Conservation (phyloP, 768 basidiomycete genomes). For the Suillus subalutaceus region DNA sequence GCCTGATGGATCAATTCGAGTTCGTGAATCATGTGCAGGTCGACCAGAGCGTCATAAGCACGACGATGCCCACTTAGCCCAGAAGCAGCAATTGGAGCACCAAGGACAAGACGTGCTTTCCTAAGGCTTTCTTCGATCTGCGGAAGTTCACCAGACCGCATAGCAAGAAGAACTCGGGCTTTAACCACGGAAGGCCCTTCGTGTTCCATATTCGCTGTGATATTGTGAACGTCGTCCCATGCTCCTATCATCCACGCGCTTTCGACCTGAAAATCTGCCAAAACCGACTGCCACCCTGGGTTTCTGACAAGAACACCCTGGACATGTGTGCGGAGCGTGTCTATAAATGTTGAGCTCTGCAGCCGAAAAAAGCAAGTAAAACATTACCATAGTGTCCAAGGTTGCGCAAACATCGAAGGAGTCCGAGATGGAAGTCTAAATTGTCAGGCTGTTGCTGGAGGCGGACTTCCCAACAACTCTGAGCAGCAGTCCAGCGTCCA, state of each 20-base stretch:
- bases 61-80: slow-evolving; percentile 82
- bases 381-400: slow-evolving; percentile 90
- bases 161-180: slow-evolving; percentile 78
- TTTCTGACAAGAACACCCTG: slow-evolving; percentile 84
- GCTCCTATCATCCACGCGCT: slow-evolving; percentile 96
- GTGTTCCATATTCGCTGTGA: slow-evolving; percentile 53
- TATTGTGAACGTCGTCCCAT: slow-evolving; percentile 78
- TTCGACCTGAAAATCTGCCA: slow-evolving; percentile 88
- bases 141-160: slow-evolving; percentile 57
- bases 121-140: slow-evolving; percentile 54
- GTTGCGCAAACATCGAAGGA: slow-evolving; percentile 89
- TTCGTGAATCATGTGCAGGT: slow-evolving; percentile 87
- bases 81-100: slow-evolving; percentile 79
- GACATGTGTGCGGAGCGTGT: slow-evolving; percentile 94
- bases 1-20: slow-evolving; percentile 66
- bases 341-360: slow-evolving; percentile 41
- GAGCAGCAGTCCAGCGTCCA: slow-evolving; percentile 96
- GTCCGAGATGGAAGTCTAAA: slow-evolving; percentile 84
- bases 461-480: slow-evolving; percentile 98
- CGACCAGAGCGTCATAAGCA: slow-evolving; percentile 83
- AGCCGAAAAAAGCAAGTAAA: slow-evolving; percentile 7
- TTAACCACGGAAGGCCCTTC: slow-evolving; percentile 69
- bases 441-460: slow-evolving; percentile 91
- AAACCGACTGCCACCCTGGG: slow-evolving; percentile 76
- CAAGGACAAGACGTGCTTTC: slow-evolving; percentile 72